A percentile compares a stretch with the other conserved stretches of the same genome.
Conservation (phyloP, 495 filamentous ascomycete genomes). For the Podospora sp. region DNA sequence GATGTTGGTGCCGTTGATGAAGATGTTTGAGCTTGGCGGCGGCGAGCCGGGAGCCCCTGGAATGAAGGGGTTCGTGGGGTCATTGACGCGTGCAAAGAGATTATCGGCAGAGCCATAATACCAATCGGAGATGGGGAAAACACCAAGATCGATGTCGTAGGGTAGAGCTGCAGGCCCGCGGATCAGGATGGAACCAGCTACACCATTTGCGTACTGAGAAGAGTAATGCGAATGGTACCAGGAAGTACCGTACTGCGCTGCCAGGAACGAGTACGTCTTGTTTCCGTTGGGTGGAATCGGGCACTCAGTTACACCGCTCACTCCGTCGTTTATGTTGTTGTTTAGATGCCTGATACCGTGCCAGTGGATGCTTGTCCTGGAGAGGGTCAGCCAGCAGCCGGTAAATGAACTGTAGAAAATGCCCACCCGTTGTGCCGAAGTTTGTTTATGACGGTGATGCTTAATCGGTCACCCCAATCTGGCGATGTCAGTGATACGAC, state of each 20-base stretch:
- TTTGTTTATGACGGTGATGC: constrained; percentile 59
- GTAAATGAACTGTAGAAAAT: too few species aligned
- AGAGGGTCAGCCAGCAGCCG: neutral
- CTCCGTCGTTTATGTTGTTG: constrained; percentile 44
- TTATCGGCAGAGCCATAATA: constrained; percentile 38
- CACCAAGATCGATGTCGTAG: constrained; percentile 56
- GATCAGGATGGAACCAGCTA: constrained; percentile 54
- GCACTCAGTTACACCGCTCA: constrained; percentile 53
- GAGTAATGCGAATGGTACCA: constrained; percentile 59
- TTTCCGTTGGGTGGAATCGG: constrained; percentile 47
- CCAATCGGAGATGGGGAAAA: constrained; percentile 49
- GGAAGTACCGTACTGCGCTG: constrained; percentile 51
- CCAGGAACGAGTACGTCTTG: constrained; percentile 51
- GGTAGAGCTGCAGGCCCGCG: constrained; percentile 54
- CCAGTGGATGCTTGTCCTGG: constrained; percentile 53
- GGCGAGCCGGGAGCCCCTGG: constrained; percentile 32
- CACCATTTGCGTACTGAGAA: constrained; percentile 54
- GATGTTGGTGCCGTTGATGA: constrained; percentile 46
- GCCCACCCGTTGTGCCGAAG: constrained; percentile 43
- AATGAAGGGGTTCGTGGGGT: constrained; percentile 31
- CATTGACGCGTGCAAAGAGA: constrained; percentile 22
- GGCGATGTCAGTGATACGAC: constrained; percentile 17
- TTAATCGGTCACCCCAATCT: constrained; percentile 62
- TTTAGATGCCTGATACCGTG: constrained; percentile 53
- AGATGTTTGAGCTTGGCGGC: constrained; percentile 34